phyloP scores from a whole-genome alignment of 352 stramenopile species.

The Blastocystis sp. region DNA sequence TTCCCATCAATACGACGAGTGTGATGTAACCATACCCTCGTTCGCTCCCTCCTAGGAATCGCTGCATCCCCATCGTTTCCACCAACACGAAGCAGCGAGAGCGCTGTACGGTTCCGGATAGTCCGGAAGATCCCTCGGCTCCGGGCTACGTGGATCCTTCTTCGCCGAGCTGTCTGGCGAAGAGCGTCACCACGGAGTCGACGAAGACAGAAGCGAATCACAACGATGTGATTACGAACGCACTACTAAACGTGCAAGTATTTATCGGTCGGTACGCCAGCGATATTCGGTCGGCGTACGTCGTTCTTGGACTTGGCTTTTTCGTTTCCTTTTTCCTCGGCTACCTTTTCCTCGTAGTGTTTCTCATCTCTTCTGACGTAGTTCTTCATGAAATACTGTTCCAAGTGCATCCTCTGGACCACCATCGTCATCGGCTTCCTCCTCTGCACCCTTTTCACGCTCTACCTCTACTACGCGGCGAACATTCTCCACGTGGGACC shows the following conservation, averaged over 20 bases:
- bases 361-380: slow-evolving; percentile 66
- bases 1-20: slow-evolving; percentile 42
- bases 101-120: slow-evolving; percentile 64
- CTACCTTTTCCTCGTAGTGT: slow-evolving; percentile 69
- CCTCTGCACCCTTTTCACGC: slow-evolving; percentile 68
- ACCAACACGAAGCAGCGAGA: not conserved
- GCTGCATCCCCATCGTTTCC: slow-evolving; percentile 29
- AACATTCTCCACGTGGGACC: slow-evolving; percentile 62
- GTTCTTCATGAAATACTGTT: slow-evolving; percentile 67
- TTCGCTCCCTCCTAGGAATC: not conserved
- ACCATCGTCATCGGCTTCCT: slow-evolving; percentile 68
- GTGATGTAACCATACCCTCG: not conserved
- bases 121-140: slow-evolving; percentile 66
- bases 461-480: slow-evolving; percentile 64
- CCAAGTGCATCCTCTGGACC: slow-evolving; percentile 70
- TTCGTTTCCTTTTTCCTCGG: slow-evolving; percentile 65
- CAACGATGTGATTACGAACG: slow-evolving; percentile 68
- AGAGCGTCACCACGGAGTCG: slow-evolving; percentile 67
- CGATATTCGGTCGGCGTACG: slow-evolving; percentile 67
- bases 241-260: slow-evolving; percentile 63
- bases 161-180: slow-evolving; percentile 68
- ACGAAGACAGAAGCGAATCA: slow-evolving; percentile 64
- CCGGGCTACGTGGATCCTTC: slow-evolving; percentile 63
- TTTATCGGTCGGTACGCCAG: slow-evolving; percentile 66
- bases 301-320: slow-evolving; percentile 65